phyloP scores from a whole-genome alignment of 2,329 filamentous ascomycete species.

The Pseudogymnoascus sp. region DNA sequence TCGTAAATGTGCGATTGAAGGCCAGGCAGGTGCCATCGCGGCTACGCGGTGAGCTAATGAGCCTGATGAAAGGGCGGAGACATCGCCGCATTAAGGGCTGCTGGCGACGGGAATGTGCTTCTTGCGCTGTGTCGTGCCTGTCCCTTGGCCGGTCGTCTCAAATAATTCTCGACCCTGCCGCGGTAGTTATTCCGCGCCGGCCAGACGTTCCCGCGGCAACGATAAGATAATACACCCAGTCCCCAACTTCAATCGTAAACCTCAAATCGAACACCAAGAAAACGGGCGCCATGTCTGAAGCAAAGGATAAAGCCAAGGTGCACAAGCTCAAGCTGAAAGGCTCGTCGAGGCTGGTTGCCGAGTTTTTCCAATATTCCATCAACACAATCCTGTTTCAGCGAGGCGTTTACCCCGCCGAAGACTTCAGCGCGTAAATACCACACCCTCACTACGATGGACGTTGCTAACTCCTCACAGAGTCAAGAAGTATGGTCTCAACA shows the following conservation, averaged over 20 bases:
- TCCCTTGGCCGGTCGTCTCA: background rate
- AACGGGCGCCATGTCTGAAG: slow-evolving; percentile 19
- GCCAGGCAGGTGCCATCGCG: slow-evolving; percentile 22
- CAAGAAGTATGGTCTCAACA: slow-evolving; percentile 97
- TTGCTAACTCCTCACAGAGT: slow-evolving; percentile 42
- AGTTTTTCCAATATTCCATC: slow-evolving; percentile 99
- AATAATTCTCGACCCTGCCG: slow-evolving; percentile 6
- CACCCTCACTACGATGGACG: background rate
- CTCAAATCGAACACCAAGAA: background rate
- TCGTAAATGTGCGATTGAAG: slow-evolving; percentile 19
- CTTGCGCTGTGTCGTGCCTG: background rate
- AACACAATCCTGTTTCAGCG: slow-evolving; percentile 95
- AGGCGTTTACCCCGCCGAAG: slow-evolving; percentile 82
- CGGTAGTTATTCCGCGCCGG: slow-evolving; percentile 5
- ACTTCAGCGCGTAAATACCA: slow-evolving; percentile 73
- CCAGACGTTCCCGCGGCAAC: background rate
- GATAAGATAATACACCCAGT: background rate
- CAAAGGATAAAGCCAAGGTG: slow-evolving; percentile 71
- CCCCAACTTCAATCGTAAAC: background rate
- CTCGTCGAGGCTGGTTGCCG: slow-evolving; percentile 78
- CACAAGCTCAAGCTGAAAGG: slow-evolving; percentile 90
- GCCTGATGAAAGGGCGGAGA: slow-evolving; percentile 25
- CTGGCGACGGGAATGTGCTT: slow-evolving; percentile 1
- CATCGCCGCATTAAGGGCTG: slow-evolving; percentile 29
- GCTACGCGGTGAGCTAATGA: slow-evolving; percentile 25